A percentile compares a stretch with the other conserved stretches of the same genome.
Conservation (phyloP, 371 early-diverging fungal species). For the Nematocida homosporus region DNA sequence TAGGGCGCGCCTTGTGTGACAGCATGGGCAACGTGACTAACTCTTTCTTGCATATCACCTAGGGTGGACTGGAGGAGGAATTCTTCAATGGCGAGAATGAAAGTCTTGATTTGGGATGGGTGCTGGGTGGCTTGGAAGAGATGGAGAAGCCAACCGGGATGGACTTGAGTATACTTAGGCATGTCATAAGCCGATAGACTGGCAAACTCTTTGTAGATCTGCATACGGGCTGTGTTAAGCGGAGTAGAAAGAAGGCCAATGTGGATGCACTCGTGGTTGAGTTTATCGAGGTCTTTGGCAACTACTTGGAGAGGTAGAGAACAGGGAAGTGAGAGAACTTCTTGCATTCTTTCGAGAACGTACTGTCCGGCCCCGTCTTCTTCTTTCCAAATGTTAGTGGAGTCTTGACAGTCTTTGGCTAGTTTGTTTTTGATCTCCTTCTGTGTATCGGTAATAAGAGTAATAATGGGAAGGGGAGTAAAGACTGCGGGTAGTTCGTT, state of each 20-base stretch:
- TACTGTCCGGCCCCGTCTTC: conserved; percentile 45
- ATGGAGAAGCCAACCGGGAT: conserved; percentile 51
- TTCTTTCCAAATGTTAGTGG: conserved; percentile 33
- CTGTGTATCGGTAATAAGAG: conserved; percentile 11
- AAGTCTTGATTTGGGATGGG: not conserved
- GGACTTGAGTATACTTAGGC: conserved; percentile 30
- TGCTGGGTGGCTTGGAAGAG: conserved; percentile 32
- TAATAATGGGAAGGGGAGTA: not conserved
- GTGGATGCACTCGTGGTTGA: conserved; percentile 45
- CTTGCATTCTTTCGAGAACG: conserved; percentile 17
- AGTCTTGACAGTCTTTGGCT: not conserved
- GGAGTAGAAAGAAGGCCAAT: conserved; percentile 27
- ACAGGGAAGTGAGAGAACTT: conserved; percentile 7
- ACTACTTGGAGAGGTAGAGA: conserved; percentile 19
- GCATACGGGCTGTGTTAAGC: conserved; percentile 39
- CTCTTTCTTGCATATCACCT: conserved; percentile 41
- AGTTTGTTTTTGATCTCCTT: conserved; percentile 11
- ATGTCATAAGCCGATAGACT: conserved; percentile 9
- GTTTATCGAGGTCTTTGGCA: conserved; percentile 3
- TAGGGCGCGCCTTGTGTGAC: not conserved
- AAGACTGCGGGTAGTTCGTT: not conserved
- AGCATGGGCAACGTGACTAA: conserved; percentile 18
- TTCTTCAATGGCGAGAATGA: conserved; percentile 35
- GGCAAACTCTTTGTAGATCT: conserved; percentile 40
- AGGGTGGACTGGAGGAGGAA: conserved; percentile 52